Base-by-base conservation (phyloP, 2,329 filamentous ascomycete genomes). In the Neopestalotiopsis clavispora region DNA sequence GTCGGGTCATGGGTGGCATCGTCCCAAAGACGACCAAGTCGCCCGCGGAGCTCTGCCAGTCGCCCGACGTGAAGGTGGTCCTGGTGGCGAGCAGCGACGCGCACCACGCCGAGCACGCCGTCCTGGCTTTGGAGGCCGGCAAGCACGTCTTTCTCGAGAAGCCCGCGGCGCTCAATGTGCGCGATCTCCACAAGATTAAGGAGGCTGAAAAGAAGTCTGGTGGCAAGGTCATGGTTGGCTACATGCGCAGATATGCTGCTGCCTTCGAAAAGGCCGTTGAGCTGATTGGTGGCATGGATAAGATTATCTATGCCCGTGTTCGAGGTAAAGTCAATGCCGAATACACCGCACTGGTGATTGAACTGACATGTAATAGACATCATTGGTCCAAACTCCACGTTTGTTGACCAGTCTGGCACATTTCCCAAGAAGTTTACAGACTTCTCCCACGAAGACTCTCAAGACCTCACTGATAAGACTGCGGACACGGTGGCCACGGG, bases 81-180 rank as follows among this genome's bases (percentile, higher is more conserved):
- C 9, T 52, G n/a, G 20, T 52, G 17, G 45, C 45, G 17, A 52
- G 45, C 45, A 52, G 45, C 17, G 45, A 52, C 6, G 45, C 45
- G 45, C 17, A 52, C 45, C 45, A 52, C 6, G 45, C 45, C 6
- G 45, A 52, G 7, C 45, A 52, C 17, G 20, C 45, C 45, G 20
- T 52, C 45, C 45, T 52, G 45, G 45, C 45, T 6, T 6, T 52
- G 17, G 14, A 52, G 45, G 14, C n/a, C 20, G 14, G n/a, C 20
- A 59, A 59, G 23, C 30, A 30, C 28, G 57, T 59, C 57, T 30
- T 59, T 14, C 23, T 59, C 30, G 57, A 59, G 57, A 59, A 59
- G 57, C 57, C 57, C 17, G 23, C 30, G 7, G 30, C 57, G 9
- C 57, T 59, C 7, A 30, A 30, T 7, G 23, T 59, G 57, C 57